A percentile compares a stretch with the other conserved stretches of the same genome.
Evolutionary conservation across 495 filamentous ascomycete genomes (phyloP).

Genomic region (Penicillium coffeae): DNA sequence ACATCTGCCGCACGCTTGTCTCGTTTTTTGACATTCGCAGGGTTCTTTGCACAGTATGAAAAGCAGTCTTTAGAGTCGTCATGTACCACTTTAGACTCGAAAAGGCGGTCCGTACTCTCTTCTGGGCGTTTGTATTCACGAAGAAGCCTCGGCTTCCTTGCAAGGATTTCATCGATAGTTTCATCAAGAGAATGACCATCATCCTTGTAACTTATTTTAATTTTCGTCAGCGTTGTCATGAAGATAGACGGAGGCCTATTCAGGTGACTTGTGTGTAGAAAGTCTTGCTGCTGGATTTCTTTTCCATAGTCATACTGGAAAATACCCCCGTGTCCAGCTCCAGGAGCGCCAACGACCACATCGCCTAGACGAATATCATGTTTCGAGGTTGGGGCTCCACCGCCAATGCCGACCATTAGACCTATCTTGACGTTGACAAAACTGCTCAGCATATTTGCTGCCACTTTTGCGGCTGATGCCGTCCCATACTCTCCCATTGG

Average conservation of each 20-base stretch:
- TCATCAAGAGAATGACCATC: background rate
- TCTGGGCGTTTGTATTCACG: background rate
- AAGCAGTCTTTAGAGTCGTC: background rate
- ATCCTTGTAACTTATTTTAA: no score
- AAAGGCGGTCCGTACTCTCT: background rate
- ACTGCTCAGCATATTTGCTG: constrained; percentile 26
- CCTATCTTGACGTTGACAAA: constrained; percentile 33
- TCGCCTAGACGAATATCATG: constrained; percentile 40
- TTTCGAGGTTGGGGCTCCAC: constrained; percentile 27
- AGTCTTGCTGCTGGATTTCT: constrained; percentile 13
- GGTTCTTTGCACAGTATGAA: no score
- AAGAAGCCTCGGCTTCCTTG: background rate
- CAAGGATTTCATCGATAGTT: background rate
- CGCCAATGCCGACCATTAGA: constrained; percentile 41
- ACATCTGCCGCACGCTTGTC: constrained; percentile 8
- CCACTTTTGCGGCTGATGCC: constrained; percentile 22
- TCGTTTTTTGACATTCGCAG: no score
- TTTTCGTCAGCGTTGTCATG: no score
- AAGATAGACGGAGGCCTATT: constrained; percentile 29
- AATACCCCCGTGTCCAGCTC: constrained; percentile 25
- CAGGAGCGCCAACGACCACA: constrained; percentile 39
- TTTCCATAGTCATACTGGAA: constrained; percentile 43
- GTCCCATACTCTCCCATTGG: constrained; percentile 20
- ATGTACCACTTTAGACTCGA: background rate
- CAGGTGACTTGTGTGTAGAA: constrained; percentile 27